Base-by-base conservation (phyloP, 768 basidiomycete genomes). In the Boletellus ananas region DNA sequence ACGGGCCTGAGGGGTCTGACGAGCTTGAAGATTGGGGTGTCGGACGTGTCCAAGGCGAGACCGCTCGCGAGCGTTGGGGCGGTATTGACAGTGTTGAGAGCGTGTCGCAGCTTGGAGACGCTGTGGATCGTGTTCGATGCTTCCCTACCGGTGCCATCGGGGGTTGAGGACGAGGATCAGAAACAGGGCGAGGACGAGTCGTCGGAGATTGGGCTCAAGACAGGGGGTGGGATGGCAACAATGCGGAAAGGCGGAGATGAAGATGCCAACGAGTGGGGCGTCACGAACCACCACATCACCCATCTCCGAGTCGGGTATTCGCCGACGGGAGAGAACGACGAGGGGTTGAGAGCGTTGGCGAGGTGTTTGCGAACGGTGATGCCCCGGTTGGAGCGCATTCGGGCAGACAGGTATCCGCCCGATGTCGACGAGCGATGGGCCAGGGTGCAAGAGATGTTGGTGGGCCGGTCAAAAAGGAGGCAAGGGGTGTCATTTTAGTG, bases 61-160 rank as follows among this genome's bases (percentile, higher is more conserved):
- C 61, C 64, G 9, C 5, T 45, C 3, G 61, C 64, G 21, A 66
- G 45, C 3, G 45, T 63, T 0, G 42, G 37, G 3, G 59, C 59
- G 5, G 45, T 65, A 25, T 40, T 61, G 45, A 38, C 61, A 13
- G 53, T 66, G 20, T 33, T 65, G 41, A 53, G 16, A 40, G 50
- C 52, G 7, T 66, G 61, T 50, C 54, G 47, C 17, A 33, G 27
- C 7, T 38, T 66, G 40, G 57, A 56, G 35, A 55, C 50, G 11
- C 13, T 65, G 20, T 55, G 48, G 46, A 49, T 65, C 9, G 56
- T 43, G 14, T 64, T 65, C 20, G 64, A 65, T 25, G 64, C 49
- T 4, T 52, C 56, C 14, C 16, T 54, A 1, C n/a, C 16, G 8
- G 45, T 41, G 6, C 49, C 54, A 6, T 34, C 34, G 3, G 25